Evolutionary conservation across 2,329 filamentous ascomycete genomes (phyloP).

Genomic region (Hymenoscyphus fraxineus): DNA sequence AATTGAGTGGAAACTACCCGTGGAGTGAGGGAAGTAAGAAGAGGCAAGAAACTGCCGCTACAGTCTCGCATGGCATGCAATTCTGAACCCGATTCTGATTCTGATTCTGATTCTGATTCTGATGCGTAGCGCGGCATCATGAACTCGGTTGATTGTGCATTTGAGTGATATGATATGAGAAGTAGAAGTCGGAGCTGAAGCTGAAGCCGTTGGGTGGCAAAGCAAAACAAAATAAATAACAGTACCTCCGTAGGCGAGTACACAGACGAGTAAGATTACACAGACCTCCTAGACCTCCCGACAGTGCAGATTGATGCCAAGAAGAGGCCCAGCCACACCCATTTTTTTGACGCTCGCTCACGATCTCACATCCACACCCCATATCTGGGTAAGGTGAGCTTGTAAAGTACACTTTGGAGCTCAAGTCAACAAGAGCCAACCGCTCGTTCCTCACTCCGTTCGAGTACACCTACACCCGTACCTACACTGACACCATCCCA

Average conservation of each 20-base stretch:
- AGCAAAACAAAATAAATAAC: neutral
- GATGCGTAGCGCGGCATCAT: neutral
- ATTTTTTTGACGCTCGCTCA: conserved; percentile 2
- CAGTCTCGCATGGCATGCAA: too few relatives aligned
- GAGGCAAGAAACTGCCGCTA: neutral
- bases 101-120: too few relatives aligned
- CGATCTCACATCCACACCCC: neutral
- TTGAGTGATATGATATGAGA: neutral
- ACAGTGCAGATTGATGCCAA: neutral
- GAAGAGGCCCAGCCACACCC: neutral
- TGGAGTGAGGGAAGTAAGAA: neutral
- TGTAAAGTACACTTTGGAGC: neutral
- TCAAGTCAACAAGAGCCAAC: neutral
- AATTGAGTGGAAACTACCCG: neutral
- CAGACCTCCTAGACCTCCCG: too few relatives aligned
- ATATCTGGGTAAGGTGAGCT: too few relatives aligned
- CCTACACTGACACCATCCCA: conserved; percentile 6
- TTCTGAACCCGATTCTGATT: too few relatives aligned
- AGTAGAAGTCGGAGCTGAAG: neutral
- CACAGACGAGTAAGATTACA: too few relatives aligned
- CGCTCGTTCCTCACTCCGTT: neutral
- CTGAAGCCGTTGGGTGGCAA: neutral
- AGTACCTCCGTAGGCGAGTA: too few relatives aligned
- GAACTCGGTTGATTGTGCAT: neutral
- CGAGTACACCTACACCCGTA: neutral